phyloP scores from a whole-genome alignment of 305 asterid genomes.

The Withania somnifera region DNA sequence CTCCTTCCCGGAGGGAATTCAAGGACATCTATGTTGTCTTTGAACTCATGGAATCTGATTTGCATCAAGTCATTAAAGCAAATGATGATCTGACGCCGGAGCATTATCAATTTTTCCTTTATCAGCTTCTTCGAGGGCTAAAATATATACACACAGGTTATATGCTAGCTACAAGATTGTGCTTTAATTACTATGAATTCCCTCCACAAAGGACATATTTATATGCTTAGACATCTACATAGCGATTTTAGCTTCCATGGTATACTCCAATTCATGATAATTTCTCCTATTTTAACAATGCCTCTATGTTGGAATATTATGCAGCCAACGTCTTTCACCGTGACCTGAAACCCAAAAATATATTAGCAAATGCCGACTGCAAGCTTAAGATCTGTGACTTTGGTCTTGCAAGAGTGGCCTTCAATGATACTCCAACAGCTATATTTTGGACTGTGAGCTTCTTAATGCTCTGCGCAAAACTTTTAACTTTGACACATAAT shows the following conservation, averaged over 20 bases:
- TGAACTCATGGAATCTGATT: conserved; percentile 94
- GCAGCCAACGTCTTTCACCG: conserved; percentile 95
- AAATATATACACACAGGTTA: conserved; percentile 89
- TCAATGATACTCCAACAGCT: conserved; percentile 92
- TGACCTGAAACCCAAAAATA: conserved; percentile 87
- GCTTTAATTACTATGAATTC: neutral
- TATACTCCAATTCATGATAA: neutral
- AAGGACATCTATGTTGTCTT: conserved; percentile 85
- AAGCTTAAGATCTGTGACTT: conserved; percentile 90
- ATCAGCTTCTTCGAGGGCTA: conserved; percentile 95
- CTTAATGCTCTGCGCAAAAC: conserved; percentile 5
- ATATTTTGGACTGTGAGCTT: conserved; percentile 87
- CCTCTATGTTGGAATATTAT: neutral
- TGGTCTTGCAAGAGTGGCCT: conserved; percentile 95
- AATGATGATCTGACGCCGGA: conserved; percentile 90
- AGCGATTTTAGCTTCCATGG: neutral
- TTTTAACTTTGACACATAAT: neutral
- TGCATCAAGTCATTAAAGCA: conserved; percentile 93
- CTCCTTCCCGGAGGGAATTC: conserved; percentile 95
- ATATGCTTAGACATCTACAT: neutral
- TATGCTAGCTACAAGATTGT: neutral
- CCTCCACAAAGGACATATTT: neutral
- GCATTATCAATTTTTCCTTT: conserved; percentile 87
- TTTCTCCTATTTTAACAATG: neutral
- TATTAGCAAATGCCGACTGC: conserved; percentile 92